Percentiles rank a stretch among this genome's conserved stretches.
These are phyloP conservation scores for Rhizopus microsporus DNA, from an alignment of 371 early-diverging fungal species.

Conservation along the genomic window DNA sequence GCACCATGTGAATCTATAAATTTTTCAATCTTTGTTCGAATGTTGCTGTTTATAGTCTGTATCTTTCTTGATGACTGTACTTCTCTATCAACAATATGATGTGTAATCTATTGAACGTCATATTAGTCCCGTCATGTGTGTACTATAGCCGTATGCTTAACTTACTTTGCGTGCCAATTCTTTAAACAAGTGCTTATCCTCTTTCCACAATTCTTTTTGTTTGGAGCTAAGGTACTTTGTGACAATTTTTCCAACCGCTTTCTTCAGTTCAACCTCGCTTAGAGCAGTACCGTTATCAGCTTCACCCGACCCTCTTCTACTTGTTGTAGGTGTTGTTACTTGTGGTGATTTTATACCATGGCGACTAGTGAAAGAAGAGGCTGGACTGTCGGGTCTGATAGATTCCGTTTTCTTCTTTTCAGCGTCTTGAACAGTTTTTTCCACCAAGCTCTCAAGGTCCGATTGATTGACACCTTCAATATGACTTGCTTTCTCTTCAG, in stretches of 20 bases:
- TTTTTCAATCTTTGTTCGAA: constrained; percentile 45
- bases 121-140: background rate
- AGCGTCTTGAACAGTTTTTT: constrained; percentile 24
- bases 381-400: constrained; percentile 2
- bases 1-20: constrained; percentile 50
- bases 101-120: constrained; percentile 34
- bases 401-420: constrained; percentile 17
- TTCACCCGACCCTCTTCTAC: constrained; percentile 16
- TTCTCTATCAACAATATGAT: constrained; percentile 52
- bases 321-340: constrained; percentile 10
- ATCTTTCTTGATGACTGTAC: constrained; percentile 38
- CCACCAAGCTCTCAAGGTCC: constrained; percentile 30
- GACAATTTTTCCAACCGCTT: constrained; percentile 46
- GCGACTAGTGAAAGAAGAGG: constrained; percentile 2
- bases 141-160: background rate
- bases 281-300: constrained; percentile 12
- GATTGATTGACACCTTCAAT: constrained; percentile 42
- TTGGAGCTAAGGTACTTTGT: constrained; percentile 42
- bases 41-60: constrained; percentile 27
- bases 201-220: constrained; percentile 39
- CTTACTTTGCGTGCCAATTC: constrained; percentile 51
- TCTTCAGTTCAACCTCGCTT: constrained; percentile 44
- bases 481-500: constrained; percentile 31
- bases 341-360: background rate
- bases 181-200: constrained; percentile 51